Evolutionary conservation across 1,284 basidiomycete species (phyloP).

Genomic region (Apiotrichum gamsii): DNA sequence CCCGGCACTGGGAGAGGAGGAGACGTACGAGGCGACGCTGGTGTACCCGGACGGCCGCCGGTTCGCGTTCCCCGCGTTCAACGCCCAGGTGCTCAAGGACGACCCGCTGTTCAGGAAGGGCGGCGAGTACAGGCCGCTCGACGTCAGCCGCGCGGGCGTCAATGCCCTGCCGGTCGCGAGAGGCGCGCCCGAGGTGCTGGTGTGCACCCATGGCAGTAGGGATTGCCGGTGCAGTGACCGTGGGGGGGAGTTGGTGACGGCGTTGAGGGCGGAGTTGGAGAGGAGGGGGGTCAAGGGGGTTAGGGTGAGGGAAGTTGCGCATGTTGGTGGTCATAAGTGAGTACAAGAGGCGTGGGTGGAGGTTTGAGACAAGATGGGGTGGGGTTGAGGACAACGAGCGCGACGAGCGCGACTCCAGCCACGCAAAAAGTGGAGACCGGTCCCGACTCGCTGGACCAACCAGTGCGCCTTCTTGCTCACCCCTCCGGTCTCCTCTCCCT

Average conservation of each 20-base stretch:
- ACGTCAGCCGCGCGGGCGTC: not conserved
- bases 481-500: no score
- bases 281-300: constrained; percentile 16
- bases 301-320: constrained; percentile 61
- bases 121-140: constrained; percentile 13
- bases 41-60: constrained; percentile 32
- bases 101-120: constrained; percentile 10
- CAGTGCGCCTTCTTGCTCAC: not conserved
- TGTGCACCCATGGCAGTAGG: constrained; percentile 64
- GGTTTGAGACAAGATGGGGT: not conserved
- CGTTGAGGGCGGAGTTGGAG: constrained; percentile 45
- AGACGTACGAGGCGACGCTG: constrained; percentile 31
- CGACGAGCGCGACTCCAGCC: no score
- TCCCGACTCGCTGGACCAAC: not conserved
- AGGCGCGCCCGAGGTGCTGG: constrained; percentile 51
- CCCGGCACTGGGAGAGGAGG: constrained; percentile 7
- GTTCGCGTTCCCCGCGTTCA: constrained; percentile 18
- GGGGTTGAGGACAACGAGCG: no score
- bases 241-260: constrained; percentile 50
- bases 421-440: no score
- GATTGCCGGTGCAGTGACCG: constrained; percentile 68
- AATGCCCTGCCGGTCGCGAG: constrained; percentile 1
- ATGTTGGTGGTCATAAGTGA: constrained; percentile 79
- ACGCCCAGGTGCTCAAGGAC: constrained; percentile 11
- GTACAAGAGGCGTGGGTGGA: constrained; percentile 24